Conservation (phyloP, 2,329 filamentous ascomycete species). For the Fusarium torulosum region DNA sequence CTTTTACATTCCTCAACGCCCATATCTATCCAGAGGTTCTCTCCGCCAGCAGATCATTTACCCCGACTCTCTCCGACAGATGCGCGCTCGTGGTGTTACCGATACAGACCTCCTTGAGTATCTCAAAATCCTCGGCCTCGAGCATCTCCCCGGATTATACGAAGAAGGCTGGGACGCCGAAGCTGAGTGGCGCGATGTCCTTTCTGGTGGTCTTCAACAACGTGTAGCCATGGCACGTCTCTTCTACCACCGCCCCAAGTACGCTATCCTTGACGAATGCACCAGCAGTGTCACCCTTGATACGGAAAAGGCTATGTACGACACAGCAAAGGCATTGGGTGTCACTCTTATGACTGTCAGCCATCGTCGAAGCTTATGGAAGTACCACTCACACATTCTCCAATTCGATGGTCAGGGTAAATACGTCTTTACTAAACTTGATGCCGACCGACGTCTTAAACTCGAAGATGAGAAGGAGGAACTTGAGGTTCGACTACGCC, state of each 20-base stretch:
- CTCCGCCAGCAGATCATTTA: constrained; percentile 98
- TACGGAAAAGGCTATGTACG: constrained; percentile 96
- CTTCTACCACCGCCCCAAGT: constrained; percentile 92
- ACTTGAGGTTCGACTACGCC: constrained; percentile 84
- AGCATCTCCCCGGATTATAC: constrained; percentile 82
- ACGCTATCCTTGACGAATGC: constrained; percentile 97
- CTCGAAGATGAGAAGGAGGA: constrained; percentile 98
- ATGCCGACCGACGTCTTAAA: constrained; percentile 85
- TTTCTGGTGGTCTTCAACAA: constrained; percentile 93
- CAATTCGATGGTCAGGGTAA: constrained; percentile 97
- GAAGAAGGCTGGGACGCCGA: constrained; percentile 89
- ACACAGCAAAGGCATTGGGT: constrained; percentile 89
- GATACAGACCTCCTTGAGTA: constrained; percentile 84
- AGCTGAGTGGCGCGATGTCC: constrained; percentile 95
- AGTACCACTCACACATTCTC: constrained; percentile 93
- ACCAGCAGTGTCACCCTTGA: constrained; percentile 95
- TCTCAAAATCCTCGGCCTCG: constrained; percentile 83
- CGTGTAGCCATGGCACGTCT: constrained; percentile 94
- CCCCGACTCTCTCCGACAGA: constrained; percentile 87
- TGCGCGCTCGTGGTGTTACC: constrained; percentile 85
- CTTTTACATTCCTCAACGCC: constrained; percentile 97
- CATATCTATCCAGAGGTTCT: constrained; percentile 90
- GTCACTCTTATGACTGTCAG: constrained; percentile 98
- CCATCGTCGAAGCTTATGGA: constrained; percentile 92
- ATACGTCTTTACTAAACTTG: constrained; percentile 89